Percentiles rank a stretch among this genome's conserved stretches.
Conservation (phyloP, 2,329 filamentous ascomycete genomes). For the Epicoccum nigrum region DNA sequence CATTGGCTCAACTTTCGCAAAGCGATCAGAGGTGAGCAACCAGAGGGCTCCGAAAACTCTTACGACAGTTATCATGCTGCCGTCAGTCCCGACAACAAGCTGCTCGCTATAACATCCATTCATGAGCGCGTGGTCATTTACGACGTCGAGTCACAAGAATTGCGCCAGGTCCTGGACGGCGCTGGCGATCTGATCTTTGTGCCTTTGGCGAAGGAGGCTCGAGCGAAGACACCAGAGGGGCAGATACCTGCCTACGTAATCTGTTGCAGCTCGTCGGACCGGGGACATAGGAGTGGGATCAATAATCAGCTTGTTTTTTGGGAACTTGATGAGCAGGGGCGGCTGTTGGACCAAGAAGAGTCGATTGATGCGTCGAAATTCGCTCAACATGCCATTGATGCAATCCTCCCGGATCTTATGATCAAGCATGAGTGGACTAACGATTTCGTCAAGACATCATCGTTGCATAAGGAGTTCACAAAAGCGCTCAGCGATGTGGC, state of each 20-base stretch:
- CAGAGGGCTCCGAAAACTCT: not conserved
- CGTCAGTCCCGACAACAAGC: slow-evolving; percentile 29
- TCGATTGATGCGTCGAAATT: slow-evolving; percentile 27
- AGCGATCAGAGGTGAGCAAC: not conserved
- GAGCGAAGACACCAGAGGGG: not conserved
- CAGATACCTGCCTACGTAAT: slow-evolving; percentile 29
- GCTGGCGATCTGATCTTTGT: slow-evolving; percentile 25
- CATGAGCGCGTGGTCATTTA: slow-evolving; percentile 26
- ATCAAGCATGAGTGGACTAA: slow-evolving; percentile 35
- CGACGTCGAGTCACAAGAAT: slow-evolving; percentile 28
- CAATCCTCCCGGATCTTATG: slow-evolving; percentile 32
- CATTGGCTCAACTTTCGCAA: slow-evolving; percentile 19
- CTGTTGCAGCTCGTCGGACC: slow-evolving; percentile 20
- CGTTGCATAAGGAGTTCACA: slow-evolving; percentile 28
- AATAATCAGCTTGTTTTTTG: slow-evolving; percentile 30
- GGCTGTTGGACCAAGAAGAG: slow-evolving; percentile 36
- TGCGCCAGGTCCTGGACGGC: slow-evolving; percentile 34
- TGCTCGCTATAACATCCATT: slow-evolving; percentile 31
- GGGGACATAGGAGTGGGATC: not conserved
- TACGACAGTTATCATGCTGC: slow-evolving; percentile 19
- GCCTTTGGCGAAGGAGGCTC: slow-evolving; percentile 2
- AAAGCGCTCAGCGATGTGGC: slow-evolving; percentile 24
- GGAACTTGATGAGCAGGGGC: slow-evolving; percentile 37
- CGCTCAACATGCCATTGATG: slow-evolving; percentile 35
- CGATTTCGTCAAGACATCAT: slow-evolving; percentile 29